These are phyloP conservation scores for Hemileia vastatrix DNA, from an alignment of 1,284 basidiomycete genomes.

Conservation along the genomic window DNA sequence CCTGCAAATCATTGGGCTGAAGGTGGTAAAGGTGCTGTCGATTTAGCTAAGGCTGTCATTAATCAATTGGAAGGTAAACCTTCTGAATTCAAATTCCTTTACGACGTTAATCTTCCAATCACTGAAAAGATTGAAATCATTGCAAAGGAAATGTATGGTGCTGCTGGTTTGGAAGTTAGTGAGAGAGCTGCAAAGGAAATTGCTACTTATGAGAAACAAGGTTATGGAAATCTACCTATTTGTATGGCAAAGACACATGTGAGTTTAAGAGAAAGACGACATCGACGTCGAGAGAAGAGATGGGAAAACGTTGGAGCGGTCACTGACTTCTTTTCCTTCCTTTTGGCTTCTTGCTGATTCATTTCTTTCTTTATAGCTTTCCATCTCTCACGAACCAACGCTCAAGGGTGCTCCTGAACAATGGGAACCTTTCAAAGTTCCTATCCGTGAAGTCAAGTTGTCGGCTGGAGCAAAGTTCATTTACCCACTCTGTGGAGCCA, in stretches of 20 bases:
- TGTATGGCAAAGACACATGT: constrained; percentile 99
- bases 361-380: constrained; percentile 56
- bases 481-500: constrained; percentile 83
- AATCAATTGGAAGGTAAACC: constrained; percentile 32
- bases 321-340: not conserved
- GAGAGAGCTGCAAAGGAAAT: constrained; percentile 34
- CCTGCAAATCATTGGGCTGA: constrained; percentile 42
- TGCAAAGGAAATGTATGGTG: constrained; percentile 42
- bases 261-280: too few relatives aligned
- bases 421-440: constrained; percentile 76
- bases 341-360: constrained; percentile 4
- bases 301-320: too few relatives aligned
- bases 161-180: constrained; percentile 51
- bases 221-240: constrained; percentile 48
- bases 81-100: constrained; percentile 40
- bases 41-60: constrained; percentile 39
- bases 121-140: constrained; percentile 42
- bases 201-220: constrained; percentile 37
- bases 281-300: too few relatives aligned
- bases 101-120: constrained; percentile 35
- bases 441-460: constrained; percentile 76
- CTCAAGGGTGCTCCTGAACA: constrained; percentile 77
- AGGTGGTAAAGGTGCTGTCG: constrained; percentile 38
- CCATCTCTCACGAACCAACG: constrained; percentile 83
- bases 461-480: constrained; percentile 92